A percentile compares a stretch with the other conserved stretches of the same genome.
Evolutionary conservation across 208 protist genomes (phyloP).

Genomic region (Acanthamoeba healyi): DNA sequence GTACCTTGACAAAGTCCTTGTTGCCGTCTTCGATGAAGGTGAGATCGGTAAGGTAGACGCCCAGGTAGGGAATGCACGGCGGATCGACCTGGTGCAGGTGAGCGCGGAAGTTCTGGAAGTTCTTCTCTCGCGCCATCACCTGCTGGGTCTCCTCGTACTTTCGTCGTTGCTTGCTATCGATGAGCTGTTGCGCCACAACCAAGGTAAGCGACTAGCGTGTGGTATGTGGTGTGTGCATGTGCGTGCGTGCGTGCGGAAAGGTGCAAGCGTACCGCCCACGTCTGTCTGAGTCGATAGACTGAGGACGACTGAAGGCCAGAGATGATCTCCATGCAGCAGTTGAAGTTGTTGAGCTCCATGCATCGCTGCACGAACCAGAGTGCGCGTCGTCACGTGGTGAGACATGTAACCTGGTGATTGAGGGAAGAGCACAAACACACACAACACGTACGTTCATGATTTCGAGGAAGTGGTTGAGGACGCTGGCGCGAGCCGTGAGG

Average conservation of each 20-base stretch:
- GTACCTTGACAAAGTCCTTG: slow-evolving; percentile 65
- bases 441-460: slow-evolving; percentile 54
- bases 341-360: slow-evolving; percentile 84
- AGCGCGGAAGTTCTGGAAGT: slow-evolving; percentile 37
- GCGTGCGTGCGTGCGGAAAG: background rate
- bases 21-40: slow-evolving; percentile 91
- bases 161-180: slow-evolving; percentile 45
- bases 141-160: slow-evolving; percentile 60
- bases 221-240: too few relatives aligned
- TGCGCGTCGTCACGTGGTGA: too few relatives aligned
- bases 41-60: slow-evolving; percentile 89
- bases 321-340: slow-evolving; percentile 85
- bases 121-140: slow-evolving; percentile 62
- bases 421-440: too few relatives aligned
- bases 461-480: slow-evolving; percentile 81
- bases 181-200: slow-evolving; percentile 7
- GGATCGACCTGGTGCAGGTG: slow-evolving; percentile 64
- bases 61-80: slow-evolving; percentile 75
- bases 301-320: slow-evolving; percentile 81
- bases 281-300: slow-evolving; percentile 80
- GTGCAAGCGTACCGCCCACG: slow-evolving; percentile 79
- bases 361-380: slow-evolving; percentile 43
- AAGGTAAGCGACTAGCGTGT: background rate
- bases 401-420: too few relatives aligned
- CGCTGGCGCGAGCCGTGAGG: slow-evolving; percentile 58